A percentile compares a stretch with the other conserved stretches of the same genome.
These are phyloP conservation scores for Fusarium verrucosum DNA, from an alignment of 2,329 filamentous ascomycete species.

Conservation along the genomic window DNA sequence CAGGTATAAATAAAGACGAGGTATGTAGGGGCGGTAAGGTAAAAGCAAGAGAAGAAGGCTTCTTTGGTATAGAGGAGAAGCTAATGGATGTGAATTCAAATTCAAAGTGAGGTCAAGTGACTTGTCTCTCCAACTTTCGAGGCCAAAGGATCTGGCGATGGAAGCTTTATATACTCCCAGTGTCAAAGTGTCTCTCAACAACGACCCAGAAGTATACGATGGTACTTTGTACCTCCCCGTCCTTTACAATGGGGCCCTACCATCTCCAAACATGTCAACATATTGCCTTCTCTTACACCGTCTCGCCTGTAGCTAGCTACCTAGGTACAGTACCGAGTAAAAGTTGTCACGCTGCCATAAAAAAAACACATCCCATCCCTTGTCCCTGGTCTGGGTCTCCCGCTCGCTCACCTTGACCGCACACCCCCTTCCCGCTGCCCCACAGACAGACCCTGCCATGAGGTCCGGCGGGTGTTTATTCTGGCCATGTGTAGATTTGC, in stretches of 20 bases:
- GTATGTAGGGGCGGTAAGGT: conserved; percentile 12
- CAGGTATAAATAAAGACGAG: conserved; percentile 12
- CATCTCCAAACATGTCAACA: conserved; percentile 29
- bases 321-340: conserved; percentile 26
- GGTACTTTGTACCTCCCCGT: conserved; percentile 35
- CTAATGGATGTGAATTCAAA: too few relatives aligned
- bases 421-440: conserved; percentile 37
- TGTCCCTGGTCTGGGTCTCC: conserved; percentile 28
- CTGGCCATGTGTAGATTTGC: not conserved
- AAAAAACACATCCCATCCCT: conserved; percentile 32
- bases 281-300: conserved; percentile 36
- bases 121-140: conserved; percentile 38
- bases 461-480: conserved; percentile 28
- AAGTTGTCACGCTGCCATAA: conserved; percentile 38
- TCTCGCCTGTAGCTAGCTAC: conserved; percentile 33
- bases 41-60: conserved; percentile 17
- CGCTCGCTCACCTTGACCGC: conserved; percentile 37
- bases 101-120: conserved; percentile 33
- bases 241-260: conserved; percentile 14
- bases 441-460: conserved; percentile 28
- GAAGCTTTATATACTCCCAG: conserved; percentile 45
- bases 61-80: conserved; percentile 24
- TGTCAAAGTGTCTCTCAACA: conserved; percentile 39
- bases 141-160: conserved; percentile 35
- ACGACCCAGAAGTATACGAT: conserved; percentile 31